phyloP scores from a whole-genome alignment of 805 yeast species.

The Saccharomycopsis malanga region DNA sequence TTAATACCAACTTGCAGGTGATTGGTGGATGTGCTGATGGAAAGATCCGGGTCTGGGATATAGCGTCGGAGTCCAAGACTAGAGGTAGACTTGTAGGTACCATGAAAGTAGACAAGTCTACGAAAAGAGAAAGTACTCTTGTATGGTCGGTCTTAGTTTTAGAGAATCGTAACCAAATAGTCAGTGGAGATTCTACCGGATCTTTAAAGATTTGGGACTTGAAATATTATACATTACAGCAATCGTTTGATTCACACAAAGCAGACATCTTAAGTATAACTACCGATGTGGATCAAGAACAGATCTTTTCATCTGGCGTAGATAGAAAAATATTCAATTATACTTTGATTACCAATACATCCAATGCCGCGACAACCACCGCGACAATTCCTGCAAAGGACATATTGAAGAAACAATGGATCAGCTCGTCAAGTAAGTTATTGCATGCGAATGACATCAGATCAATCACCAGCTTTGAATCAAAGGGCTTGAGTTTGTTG shows the following conservation, averaged over 20 bases:
- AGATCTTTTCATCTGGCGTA: constrained; percentile 82
- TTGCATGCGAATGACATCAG: constrained; percentile 84
- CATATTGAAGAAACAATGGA: constrained; percentile 42
- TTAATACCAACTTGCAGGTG: constrained; percentile 59
- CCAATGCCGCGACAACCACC: constrained; percentile 26
- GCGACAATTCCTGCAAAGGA: constrained; percentile 11
- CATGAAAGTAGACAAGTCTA: constrained; percentile 84
- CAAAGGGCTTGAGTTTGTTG: constrained; percentile 59
- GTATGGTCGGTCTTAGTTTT: constrained; percentile 81
- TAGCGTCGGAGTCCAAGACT: constrained; percentile 31
- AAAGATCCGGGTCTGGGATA: constrained; percentile 75
- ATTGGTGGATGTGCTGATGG: constrained; percentile 98
- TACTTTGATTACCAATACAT: constrained; percentile 35
- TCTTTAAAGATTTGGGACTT: constrained; percentile 89
- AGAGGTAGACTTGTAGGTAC: constrained; percentile 71
- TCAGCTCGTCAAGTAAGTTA: constrained; percentile 64
- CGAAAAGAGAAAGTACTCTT: constrained; percentile 71
- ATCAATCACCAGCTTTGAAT: constrained; percentile 61
- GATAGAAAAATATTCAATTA: constrained; percentile 85
- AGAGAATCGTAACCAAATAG: constrained; percentile 61
- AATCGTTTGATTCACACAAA: constrained; percentile 76
- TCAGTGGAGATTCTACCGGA: constrained; percentile 97
- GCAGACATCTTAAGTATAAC: constrained; percentile 82
- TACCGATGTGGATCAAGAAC: constrained; percentile 50
- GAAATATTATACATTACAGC: constrained; percentile 64